Evolutionary conservation across 2,329 filamentous ascomycete genomes (phyloP).

Genomic region (Coniosporium tulheliwenetii): DNA sequence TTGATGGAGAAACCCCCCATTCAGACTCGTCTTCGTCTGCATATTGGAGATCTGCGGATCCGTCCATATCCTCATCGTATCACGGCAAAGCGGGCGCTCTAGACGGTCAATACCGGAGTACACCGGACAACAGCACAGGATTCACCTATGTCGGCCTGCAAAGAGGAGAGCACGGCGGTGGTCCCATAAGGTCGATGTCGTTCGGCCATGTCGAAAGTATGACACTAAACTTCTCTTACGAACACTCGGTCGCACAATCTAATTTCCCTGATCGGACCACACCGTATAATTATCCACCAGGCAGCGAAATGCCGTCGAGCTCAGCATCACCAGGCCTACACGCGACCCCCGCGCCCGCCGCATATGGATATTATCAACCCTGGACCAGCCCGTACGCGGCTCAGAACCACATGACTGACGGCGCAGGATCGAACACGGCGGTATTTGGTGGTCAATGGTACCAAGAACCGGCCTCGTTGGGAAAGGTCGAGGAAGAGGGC

Average conservation of each 20-base stretch:
- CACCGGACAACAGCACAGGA: slow-evolving; percentile 16
- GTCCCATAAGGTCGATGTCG: slow-evolving; percentile 20
- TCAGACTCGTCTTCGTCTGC: background rate
- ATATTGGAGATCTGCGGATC: background rate
- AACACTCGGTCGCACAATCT: background rate
- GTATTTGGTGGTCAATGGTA: background rate
- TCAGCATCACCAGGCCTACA: background rate
- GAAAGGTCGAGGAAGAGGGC: background rate
- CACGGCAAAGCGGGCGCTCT: background rate
- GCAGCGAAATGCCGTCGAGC: too few relatives aligned
- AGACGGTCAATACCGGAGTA: slow-evolving; percentile 7
- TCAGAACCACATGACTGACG: too few relatives aligned
- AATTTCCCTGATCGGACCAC: background rate
- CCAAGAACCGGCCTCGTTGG: background rate
- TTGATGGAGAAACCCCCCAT: background rate
- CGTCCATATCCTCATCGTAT: background rate
- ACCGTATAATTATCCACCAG: background rate
- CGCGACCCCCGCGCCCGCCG: background rate
- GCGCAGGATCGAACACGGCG: background rate
- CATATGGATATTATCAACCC: background rate
- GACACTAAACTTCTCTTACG: slow-evolving; percentile 5
- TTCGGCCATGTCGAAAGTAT: slow-evolving; percentile 21
- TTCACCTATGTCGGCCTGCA: slow-evolving; percentile 18
- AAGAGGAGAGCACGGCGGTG: slow-evolving; percentile 15
- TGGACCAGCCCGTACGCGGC: background rate